Evolutionary conservation across 2,329 filamentous ascomycete species (phyloP), one percentile per base, ranked within the genome.

Genomic region (Polytolypa hystricis): DNA sequence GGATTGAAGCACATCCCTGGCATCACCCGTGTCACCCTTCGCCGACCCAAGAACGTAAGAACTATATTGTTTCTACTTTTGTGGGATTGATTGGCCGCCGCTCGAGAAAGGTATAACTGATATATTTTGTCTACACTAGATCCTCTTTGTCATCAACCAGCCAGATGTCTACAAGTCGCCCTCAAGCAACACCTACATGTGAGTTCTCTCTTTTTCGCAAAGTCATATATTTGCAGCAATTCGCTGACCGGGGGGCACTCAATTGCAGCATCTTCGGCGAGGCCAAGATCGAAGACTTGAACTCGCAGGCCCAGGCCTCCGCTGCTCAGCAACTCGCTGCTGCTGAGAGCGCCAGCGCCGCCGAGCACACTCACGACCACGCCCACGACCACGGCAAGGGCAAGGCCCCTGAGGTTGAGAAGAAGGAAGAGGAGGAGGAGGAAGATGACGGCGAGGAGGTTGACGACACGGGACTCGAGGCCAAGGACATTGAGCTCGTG

Each of bases 101-200:
- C 27, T 25, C n/a, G n/a, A 33, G 30, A 26, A 38, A 9, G 26
- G 15, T 19, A 12, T 19, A 14, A 19, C 47, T 52, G 46, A 55
- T n/a, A n/a, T n/a, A 38, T 8, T 35, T 18, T 37, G 21, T 19
- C 18, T 19, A 39, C 23, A 43, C 49, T 55, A 95, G 87, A 93
- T 98, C 58, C 84, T 98, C 58, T 98, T 98, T 68, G 93, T 98
- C 60, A 95, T 98, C 74, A 96, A 93, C 81, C 84, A 87, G 71
- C 91, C 91, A 55, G 91, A 98, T 68, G 91, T 98, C 65, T 98
- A 95, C 81, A 94, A 94, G 73, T 95, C 89, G 42, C 89, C 91
- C 53, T 85, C 84, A 70, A 94, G 84, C 82, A 96, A 96, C 79
- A 96, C 89, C 64, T 98, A 89, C 78, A 98, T 98, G 89, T 96